Base-by-base conservation (phyloP, 176 grass and related monocot species). In the Aegilops speltoides region DNA sequence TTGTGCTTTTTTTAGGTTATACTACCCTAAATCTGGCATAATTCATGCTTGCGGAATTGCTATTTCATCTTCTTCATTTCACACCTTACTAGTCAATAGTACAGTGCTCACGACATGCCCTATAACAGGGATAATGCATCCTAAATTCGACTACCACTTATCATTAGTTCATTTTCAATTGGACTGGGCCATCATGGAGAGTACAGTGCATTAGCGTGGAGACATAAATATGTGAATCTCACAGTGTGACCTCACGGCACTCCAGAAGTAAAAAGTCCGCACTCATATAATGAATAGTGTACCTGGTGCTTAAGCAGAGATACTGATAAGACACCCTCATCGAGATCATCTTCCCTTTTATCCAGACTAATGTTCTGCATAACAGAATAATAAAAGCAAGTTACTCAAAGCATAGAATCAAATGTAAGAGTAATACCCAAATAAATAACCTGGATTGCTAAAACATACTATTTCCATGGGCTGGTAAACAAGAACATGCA, bases 301-400 rank as follows among this genome's bases (percentile, higher is more conserved):
- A 99, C 94, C 94, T 99, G 97, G 79, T 99, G 97, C 85, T 85
- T 96, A 56, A 99, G 93, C 45, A 99, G 97, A 85, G 87, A 68
- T 76, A 99, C 92, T 67, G 97, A 82, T 29, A 99, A 87, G 73
- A 99, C 76, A 74, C 97, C 97, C 67, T 93, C 87, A 33, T 87
- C 87, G 41, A 99, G 84, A 92, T 99, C 92, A 87, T 97, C 97
- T 89, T 99, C 97, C 45, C 89, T 65, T 77, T 90, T 90, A 81
- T 91, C 84, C 74, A 80, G 89, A 77, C 80, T 91, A 88, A 99
- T 90, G 85, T 99, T 87, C 97, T 97, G 73, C 57, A 87, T 76
- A 88, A 80, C 6, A 84, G 77, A 86, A 64, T 73, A 76, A 78
- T 15, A 89, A 62, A 89, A 70, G 24, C 80, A 59, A 85, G 57